Evolutionary conservation across 2,329 filamentous ascomycete species (phyloP).

Genomic region (Aspergillus puulaauensis): DNA sequence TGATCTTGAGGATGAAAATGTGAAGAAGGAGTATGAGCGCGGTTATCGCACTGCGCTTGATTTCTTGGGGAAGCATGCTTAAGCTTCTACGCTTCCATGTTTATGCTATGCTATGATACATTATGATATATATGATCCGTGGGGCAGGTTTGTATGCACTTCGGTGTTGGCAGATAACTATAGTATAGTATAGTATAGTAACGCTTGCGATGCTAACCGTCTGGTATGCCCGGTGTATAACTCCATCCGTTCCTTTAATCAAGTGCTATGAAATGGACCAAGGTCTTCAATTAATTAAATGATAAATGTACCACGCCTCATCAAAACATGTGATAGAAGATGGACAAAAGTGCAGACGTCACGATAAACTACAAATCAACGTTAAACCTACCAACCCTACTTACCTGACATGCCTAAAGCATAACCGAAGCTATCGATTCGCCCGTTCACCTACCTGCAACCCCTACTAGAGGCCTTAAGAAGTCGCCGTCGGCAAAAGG

Average conservation of each 20-base stretch:
- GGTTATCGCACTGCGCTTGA: constrained; percentile 42
- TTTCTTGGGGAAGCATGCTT: constrained; percentile 44
- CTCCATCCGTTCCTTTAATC: background rate
- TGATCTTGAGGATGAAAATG: constrained; percentile 40
- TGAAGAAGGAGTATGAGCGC: constrained; percentile 44
- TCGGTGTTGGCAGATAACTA: no score
- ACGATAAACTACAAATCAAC: background rate
- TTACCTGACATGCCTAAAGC: background rate
- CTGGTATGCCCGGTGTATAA: background rate
- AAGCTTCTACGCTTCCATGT: constrained; percentile 2
- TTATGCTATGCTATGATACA: no score
- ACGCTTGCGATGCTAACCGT: no score
- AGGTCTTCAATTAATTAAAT: no score
- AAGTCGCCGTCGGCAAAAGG: background rate
- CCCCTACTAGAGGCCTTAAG: background rate
- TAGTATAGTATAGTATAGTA: no score
- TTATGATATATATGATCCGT: no score
- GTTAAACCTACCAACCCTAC: background rate
- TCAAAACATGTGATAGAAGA: no score
- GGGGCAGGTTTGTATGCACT: no score
- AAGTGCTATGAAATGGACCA: background rate
- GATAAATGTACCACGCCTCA: no score
- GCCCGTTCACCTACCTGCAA: background rate
- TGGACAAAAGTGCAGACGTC: no score
- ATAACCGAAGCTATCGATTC: background rate